Evolutionary conservation across 2,329 filamentous ascomycete genomes (phyloP).

Genomic region (Neonectria sp.): DNA sequence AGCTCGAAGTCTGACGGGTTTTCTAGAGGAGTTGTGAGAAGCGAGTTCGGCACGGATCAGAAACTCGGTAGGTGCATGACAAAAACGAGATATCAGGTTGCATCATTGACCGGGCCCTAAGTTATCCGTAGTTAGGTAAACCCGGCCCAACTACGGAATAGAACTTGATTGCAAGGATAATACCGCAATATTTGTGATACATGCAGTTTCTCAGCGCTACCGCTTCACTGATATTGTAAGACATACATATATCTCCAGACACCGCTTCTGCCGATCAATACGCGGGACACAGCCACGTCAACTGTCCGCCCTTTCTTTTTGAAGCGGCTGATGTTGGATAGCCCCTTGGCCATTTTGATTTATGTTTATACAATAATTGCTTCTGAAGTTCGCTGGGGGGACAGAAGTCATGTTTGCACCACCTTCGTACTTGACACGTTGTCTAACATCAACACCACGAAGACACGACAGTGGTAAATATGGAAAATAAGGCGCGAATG

Average conservation of each 20-base stretch:
- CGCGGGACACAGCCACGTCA: constrained; percentile 2
- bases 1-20: background rate
- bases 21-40: background rate
- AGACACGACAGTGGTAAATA: too few relatives aligned
- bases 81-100: background rate
- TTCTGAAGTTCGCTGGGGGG: too few relatives aligned
- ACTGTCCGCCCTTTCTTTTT: background rate
- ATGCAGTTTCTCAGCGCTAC: background rate
- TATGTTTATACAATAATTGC: too few relatives aligned
- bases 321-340: too few relatives aligned
- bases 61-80: constrained; percentile 11
- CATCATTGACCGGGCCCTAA: constrained; percentile 2
- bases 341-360: too few relatives aligned
- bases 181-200: background rate
- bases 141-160: background rate
- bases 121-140: background rate
- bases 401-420: too few relatives aligned
- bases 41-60: background rate
- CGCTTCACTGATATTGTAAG: background rate
- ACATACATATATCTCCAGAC: background rate
- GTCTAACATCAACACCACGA: too few relatives aligned
- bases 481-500: too few relatives aligned
- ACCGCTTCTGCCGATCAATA: background rate
- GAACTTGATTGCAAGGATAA: background rate
- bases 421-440: too few relatives aligned